phyloP scores from a whole-genome alignment of 192 early-diverging fungal genomes.

The Gigaspora rosea region DNA sequence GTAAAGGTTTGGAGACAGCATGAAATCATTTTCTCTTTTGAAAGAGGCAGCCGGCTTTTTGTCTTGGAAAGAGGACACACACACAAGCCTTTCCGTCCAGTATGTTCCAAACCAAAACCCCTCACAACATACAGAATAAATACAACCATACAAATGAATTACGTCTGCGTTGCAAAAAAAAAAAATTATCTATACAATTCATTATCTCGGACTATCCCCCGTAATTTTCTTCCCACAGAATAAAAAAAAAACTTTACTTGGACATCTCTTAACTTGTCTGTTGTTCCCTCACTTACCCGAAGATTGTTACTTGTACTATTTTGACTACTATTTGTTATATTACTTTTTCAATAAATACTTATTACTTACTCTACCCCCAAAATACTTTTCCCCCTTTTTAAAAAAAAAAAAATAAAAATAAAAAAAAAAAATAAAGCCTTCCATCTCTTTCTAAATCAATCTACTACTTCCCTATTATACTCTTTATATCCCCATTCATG shows the following conservation, averaged over 20 bases:
- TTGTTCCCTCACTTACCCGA: conserved; percentile 17
- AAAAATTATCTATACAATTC: conserved; percentile 12
- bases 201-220: conserved; percentile 7
- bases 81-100: conserved; percentile 24
- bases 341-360: not conserved
- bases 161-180: conserved; percentile 26
- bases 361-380: not conserved
- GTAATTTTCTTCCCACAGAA: conserved; percentile 14
- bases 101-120: conserved; percentile 24
- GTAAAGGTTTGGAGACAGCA: conserved; percentile 27
- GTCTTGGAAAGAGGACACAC: conserved; percentile 20
- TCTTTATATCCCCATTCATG: not conserved
- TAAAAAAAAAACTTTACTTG: not conserved
- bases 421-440: too few relatives aligned
- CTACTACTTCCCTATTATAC: not conserved
- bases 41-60: conserved; percentile 23
- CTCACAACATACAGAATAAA: conserved; percentile 19
- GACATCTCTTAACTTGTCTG: conserved; percentile 1
- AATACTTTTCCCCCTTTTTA: too few relatives aligned
- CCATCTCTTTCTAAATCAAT: too few relatives aligned
- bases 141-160: conserved; percentile 27
- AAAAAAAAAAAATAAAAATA: too few relatives aligned
- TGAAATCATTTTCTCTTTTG: conserved; percentile 28
- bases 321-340: not conserved
- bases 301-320: conserved; percentile 10